Conservation (phyloP, 345 rosid genomes). For the Schrenkiella parvula region DNA sequence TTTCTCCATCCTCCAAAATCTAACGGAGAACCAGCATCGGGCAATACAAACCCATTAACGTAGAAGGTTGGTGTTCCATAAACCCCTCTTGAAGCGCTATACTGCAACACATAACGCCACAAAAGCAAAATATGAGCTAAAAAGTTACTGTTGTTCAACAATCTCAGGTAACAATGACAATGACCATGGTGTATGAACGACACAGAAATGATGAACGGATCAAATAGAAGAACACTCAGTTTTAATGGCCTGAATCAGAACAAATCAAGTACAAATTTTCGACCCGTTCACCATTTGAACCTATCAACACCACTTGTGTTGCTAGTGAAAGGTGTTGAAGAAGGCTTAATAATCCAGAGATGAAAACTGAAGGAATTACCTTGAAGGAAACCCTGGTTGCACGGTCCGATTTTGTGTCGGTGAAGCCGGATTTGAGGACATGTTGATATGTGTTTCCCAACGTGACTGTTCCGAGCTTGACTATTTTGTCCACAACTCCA, state of each 20-base stretch:
- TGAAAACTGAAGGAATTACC: conserved; percentile 35
- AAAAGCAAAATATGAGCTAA: background rate
- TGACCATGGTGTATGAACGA: background rate
- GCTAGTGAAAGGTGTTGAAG: background rate
- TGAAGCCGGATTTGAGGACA: conserved; percentile 53
- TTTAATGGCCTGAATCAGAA: background rate
- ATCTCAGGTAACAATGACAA: background rate
- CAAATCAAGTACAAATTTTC: background rate
- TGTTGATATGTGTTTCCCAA: conserved; percentile 52
- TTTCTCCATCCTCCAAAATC: conserved; percentile 42
- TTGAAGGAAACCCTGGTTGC: conserved; percentile 74
- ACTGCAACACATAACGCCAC: conserved; percentile 37
- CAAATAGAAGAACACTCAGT: background rate
- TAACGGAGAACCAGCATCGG: conserved; percentile 38
- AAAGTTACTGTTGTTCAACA: background rate
- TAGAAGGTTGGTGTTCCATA: conserved; percentile 45
- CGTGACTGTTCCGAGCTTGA: conserved; percentile 40
- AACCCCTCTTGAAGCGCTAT: conserved; percentile 49
- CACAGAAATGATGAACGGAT: background rate
- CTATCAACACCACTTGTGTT: background rate
- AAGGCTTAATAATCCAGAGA: background rate
- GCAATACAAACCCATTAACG: conserved; percentile 42
- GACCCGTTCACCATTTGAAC: background rate
- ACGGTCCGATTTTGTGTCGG: conserved; percentile 46
- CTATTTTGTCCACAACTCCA: conserved; percentile 47